Evolutionary conservation across 352 stramenopile species (phyloP).

Genomic region (Phytophthora meadii): DNA sequence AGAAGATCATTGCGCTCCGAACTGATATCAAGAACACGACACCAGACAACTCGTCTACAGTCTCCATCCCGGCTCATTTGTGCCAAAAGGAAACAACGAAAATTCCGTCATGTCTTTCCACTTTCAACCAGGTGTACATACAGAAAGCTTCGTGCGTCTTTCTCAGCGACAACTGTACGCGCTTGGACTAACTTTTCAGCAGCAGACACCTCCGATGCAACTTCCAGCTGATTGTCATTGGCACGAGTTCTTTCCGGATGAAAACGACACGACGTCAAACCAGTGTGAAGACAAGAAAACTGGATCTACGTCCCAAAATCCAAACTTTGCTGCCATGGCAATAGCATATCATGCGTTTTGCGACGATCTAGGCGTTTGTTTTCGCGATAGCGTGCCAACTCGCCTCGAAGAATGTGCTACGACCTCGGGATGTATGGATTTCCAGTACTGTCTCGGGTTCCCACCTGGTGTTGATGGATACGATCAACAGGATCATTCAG

Average conservation of each 20-base stretch:
- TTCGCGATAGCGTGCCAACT: constrained; percentile 51
- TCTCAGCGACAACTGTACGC: constrained; percentile 59
- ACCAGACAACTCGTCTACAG: constrained; percentile 20
- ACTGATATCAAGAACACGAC: constrained; percentile 5
- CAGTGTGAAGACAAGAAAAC: constrained; percentile 13
- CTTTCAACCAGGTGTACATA: constrained; percentile 65
- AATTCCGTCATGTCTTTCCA: constrained; percentile 43
- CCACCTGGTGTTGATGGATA: constrained; percentile 41
- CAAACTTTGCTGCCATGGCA: constrained; percentile 43
- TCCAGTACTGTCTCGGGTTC: constrained; percentile 68
- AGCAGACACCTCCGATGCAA: constrained; percentile 38
- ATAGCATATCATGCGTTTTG: constrained; percentile 70
- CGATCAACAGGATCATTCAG: constrained; percentile 21
- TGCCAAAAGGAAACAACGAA: constrained; percentile 14
- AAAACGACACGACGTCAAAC: constrained; percentile 8
- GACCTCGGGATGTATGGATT: constrained; percentile 53
- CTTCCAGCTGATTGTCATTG: constrained; percentile 55
- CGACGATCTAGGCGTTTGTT: constrained; percentile 58
- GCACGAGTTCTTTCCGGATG: constrained; percentile 55
- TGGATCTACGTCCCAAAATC: not conserved
- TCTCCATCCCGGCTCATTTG: constrained; percentile 47
- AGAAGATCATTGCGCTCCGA: constrained; percentile 45
- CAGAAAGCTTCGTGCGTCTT: constrained; percentile 57
- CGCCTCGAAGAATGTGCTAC: constrained; percentile 60
- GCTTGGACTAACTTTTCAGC: constrained; percentile 54